Conservation (phyloP, 2,329 filamentous ascomycete genomes). For the Alternaria sp. region DNA sequence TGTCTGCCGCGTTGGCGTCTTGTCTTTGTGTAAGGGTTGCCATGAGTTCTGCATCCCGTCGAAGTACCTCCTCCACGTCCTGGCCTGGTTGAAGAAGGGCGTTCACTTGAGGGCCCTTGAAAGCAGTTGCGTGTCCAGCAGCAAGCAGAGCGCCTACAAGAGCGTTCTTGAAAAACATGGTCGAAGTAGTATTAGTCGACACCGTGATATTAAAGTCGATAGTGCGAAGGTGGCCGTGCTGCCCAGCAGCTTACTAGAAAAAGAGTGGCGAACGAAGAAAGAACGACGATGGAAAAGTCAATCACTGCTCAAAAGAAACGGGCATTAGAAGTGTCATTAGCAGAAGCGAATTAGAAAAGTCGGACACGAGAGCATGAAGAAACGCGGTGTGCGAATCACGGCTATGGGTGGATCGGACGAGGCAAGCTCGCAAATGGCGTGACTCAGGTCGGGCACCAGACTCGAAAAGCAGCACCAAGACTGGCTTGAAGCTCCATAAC, state of each 20-base stretch:
- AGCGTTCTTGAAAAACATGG: conserved; percentile 45
- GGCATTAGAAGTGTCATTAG: conserved; percentile 43
- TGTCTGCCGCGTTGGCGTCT: conserved; percentile 37
- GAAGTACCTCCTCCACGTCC: conserved; percentile 45
- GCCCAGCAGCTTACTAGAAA: conserved; percentile 50
- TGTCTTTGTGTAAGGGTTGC: conserved; percentile 50
- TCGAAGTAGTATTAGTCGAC: conserved; percentile 41
- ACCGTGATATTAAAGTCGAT: conserved; percentile 47
- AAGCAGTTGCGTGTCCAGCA: conserved; percentile 43
- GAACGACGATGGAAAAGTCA: conserved; percentile 37
- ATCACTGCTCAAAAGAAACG: conserved; percentile 37
- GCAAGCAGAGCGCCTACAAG: conserved; percentile 45
- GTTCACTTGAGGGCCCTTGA: conserved; percentile 36
- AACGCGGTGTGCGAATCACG: conserved; percentile 28
- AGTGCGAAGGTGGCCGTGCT: conserved; percentile 39
- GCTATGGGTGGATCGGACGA: conserved; percentile 27
- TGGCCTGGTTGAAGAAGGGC: conserved; percentile 40
- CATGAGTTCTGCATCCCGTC: conserved; percentile 45
- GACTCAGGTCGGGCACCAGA: conserved; percentile 35
- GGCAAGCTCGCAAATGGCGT: conserved; percentile 40
- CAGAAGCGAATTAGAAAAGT: conserved; percentile 38
- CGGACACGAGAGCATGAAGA: conserved; percentile 22
- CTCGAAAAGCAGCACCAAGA: conserved; percentile 43
- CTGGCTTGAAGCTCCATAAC: conserved; percentile 33
- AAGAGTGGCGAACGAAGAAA: conserved; percentile 41